A percentile compares a stretch with the other conserved stretches of the same genome.
phyloP scores from a whole-genome alignment of 2,329 filamentous ascomycete species.

The Fusarium pseudograminearum region DNA sequence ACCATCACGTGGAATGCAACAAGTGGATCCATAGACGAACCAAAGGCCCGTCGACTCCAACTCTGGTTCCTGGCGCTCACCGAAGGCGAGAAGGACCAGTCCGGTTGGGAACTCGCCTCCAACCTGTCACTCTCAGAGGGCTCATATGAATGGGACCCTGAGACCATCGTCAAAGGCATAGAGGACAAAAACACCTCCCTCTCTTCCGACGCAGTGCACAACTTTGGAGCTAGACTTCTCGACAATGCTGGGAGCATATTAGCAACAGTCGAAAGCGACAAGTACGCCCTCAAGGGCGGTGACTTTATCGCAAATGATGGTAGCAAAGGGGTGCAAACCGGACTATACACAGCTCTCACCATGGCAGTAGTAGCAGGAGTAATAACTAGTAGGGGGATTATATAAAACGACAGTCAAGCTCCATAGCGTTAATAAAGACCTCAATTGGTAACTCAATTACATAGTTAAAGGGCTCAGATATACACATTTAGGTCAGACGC shows the following conservation, averaged over 20 bases:
- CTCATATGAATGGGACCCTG: neutral
- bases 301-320: neutral
- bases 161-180: neutral
- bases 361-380: neutral
- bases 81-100: fast-evolving
- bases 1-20: slow-evolving; percentile 2
- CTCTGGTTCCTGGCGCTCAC: neutral
- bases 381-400: neutral
- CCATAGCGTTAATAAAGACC: too few species aligned
- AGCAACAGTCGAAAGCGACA: neutral
- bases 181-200: neutral
- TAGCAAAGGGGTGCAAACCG: fast-evolving
- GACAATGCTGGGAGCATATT: neutral
- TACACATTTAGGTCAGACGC: too few species aligned
- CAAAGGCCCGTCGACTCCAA: neutral
- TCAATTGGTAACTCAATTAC: too few species aligned
- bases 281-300: neutral
- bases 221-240: neutral
- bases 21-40: neutral
- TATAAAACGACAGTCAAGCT: neutral
- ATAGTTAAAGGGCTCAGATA: too few species aligned
- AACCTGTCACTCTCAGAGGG: neutral
- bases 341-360: neutral
- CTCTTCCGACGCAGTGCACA: neutral
- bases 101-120: neutral